A percentile compares a stretch with the other conserved stretches of the same genome.
Evolutionary conservation across 257 asterid genomes (phyloP).

Genomic region (Przewalskia tangutica): DNA sequence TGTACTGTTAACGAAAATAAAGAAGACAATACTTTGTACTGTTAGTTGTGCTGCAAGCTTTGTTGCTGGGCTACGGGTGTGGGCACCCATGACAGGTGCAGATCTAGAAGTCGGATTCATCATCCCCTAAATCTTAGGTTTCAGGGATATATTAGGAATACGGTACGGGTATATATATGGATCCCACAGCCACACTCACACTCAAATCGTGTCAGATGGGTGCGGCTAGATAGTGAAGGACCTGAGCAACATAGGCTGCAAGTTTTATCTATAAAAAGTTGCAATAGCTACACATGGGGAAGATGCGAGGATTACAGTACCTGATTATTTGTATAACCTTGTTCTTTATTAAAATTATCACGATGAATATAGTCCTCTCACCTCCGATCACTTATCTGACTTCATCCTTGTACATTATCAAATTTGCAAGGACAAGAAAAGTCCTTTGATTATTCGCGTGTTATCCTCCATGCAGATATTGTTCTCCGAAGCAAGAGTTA

Average conservation of each 20-base stretch:
- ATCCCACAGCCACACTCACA: not conserved
- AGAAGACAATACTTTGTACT: not conserved
- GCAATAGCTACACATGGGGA: not conserved
- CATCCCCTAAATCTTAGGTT: not conserved
- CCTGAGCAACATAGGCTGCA: not conserved
- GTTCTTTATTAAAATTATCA: not conserved
- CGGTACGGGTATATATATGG: not conserved
- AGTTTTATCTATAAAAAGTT: not conserved
- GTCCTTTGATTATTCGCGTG: not conserved
- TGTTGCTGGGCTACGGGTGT: not conserved
- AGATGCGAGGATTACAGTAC: not conserved
- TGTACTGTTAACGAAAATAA: not conserved
- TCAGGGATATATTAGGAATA: not conserved
- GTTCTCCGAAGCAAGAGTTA: conserved; percentile 62
- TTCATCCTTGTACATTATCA: not conserved
- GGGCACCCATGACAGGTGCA: not conserved
- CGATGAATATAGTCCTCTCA: not conserved
- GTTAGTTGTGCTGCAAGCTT: not conserved
- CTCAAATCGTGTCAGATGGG: not conserved
- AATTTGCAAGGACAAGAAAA: not conserved
- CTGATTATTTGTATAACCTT: not conserved
- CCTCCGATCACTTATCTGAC: not conserved
- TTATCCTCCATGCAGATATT: conserved; percentile 37
- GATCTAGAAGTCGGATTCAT: not conserved
- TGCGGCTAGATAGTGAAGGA: not conserved